Base-by-base conservation (phyloP, 129 eudicot species). In the Escallonia rubra region DNA sequence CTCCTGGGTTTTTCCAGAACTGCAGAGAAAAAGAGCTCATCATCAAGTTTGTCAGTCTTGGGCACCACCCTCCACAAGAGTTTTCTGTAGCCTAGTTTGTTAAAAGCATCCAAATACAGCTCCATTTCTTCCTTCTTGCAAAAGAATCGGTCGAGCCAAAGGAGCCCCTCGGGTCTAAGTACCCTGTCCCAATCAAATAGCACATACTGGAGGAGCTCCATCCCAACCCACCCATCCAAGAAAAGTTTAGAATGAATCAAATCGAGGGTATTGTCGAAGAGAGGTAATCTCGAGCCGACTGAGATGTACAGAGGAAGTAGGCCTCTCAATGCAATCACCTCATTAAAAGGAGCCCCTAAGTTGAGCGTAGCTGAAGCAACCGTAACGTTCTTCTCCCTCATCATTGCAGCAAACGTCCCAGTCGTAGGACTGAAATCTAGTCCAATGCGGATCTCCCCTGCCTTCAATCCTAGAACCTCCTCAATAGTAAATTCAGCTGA, bases 391-490 rank as follows among this genome's bases (percentile, higher is more conserved):
- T 71, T 64, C 59, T 69, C 80, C 69, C 43, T 62, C 89, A 76
- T 83, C 52, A 72, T 55, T 0, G 76, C 85, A 0, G 85, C 82
- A 61, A 79, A 79, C 8, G 75, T 72, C 6, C 85, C 85, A 0
- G 76, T 63, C n/a, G 77, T 79, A 4, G 72, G 81, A 40, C 87
- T 72, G 43, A 83, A 65, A 64, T 76, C 88, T 2, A 83, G 72
- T 4, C 78, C 82, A 2, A 83, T 70, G 3, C 78, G 59, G 4
- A 83, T 58, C 61, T 52, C 49, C 51, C 62, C 60, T 49, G 42
- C 12, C 13, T 65, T 60, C 7, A 71, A 52, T 2, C 66, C 39
- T 64, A 77, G 57, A 6, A 77, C 63, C 54, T 77, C 69, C 13
- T 65, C 75, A 7, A 71, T 71, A 9, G 58, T 51, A 44, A 71